Conservation (phyloP, 2,329 filamentous ascomycete species). For the Neopestalotiopsis rosae region DNA sequence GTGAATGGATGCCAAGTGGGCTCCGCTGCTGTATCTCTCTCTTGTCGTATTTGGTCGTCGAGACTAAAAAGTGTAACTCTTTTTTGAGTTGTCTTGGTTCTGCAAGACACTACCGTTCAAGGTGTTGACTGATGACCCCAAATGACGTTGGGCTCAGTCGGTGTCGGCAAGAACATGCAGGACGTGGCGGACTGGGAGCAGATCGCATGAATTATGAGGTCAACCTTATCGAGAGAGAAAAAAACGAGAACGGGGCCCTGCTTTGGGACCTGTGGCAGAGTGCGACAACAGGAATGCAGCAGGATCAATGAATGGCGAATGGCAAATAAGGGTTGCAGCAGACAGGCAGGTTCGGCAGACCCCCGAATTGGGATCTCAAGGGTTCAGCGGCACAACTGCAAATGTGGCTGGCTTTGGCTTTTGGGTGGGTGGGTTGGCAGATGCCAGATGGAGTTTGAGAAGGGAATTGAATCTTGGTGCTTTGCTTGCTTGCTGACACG, state of each 20-base stretch:
- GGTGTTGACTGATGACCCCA: not conserved
- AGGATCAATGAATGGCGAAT: slow-evolving; percentile 11
- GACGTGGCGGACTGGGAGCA: slow-evolving; percentile 15
- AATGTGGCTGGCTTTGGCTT: not conserved
- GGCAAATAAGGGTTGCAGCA: slow-evolving; percentile 4
- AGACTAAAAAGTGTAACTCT: not conserved
- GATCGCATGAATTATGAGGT: slow-evolving; percentile 17
- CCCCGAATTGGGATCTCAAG: not conserved
- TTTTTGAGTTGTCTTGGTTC: not conserved
- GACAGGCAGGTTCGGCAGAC: too few species aligned
- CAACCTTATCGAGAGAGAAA: not conserved
- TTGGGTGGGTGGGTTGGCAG: too few species aligned
- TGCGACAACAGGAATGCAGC: slow-evolving; percentile 6
- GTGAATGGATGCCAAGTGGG: not conserved
- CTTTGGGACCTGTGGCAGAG: slow-evolving; percentile 8
- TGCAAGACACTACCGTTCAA: not conserved
- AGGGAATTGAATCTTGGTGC: too few species aligned
- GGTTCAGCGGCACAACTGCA: slow-evolving; percentile 8
- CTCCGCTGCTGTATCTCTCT: not conserved
- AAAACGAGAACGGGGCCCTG: not conserved
- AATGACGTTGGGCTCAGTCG: not conserved
- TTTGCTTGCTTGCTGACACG: not conserved
- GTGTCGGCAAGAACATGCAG: not conserved
- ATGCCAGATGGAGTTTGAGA: too few species aligned
- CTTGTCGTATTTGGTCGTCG: not conserved